Percentiles rank a stretch among this genome's conserved stretches.
phyloP scores from a whole-genome alignment of 179 eudicot species.

The Kewa caespitosa region DNA sequence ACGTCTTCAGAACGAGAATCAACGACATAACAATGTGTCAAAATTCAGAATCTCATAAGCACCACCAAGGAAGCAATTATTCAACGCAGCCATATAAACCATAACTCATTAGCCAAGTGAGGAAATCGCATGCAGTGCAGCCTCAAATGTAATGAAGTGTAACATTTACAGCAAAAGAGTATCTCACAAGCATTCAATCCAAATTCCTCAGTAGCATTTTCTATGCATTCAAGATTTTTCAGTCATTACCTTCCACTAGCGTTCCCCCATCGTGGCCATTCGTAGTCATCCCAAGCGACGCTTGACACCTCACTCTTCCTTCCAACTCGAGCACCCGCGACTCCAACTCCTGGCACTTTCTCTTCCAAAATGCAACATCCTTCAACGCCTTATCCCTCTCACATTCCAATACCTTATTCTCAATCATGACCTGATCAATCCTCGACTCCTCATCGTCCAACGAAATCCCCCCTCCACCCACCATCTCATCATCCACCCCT shows the following conservation, averaged over 20 bases:
- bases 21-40: too few species aligned
- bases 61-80: too few species aligned
- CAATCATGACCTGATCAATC: constrained; percentile 47
- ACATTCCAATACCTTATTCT: constrained; percentile 55
- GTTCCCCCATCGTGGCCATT: not conserved
- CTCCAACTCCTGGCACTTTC: constrained; percentile 50
- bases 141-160: too few species aligned
- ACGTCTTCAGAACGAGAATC: too few species aligned
- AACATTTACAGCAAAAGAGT: too few species aligned
- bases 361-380: constrained; percentile 45
- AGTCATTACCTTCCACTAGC: constrained; percentile 25
- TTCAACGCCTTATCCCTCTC: constrained; percentile 49
- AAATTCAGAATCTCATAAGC: too few species aligned
- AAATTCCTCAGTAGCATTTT: too few species aligned
- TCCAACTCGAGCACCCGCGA: constrained; percentile 35
- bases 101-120: too few species aligned
- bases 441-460: constrained; percentile 30
- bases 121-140: too few species aligned
- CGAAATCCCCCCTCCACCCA: constrained; percentile 12
- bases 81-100: too few species aligned
- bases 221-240: too few species aligned
- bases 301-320: constrained; percentile 27
- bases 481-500: constrained; percentile 1
- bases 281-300: not conserved
- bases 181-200: too few species aligned